A percentile compares a stretch with the other conserved stretches of the same genome.
Evolutionary conservation across 108 stramenopile species (phyloP).

Genomic region (Phaeodactylum tricornutum): DNA sequence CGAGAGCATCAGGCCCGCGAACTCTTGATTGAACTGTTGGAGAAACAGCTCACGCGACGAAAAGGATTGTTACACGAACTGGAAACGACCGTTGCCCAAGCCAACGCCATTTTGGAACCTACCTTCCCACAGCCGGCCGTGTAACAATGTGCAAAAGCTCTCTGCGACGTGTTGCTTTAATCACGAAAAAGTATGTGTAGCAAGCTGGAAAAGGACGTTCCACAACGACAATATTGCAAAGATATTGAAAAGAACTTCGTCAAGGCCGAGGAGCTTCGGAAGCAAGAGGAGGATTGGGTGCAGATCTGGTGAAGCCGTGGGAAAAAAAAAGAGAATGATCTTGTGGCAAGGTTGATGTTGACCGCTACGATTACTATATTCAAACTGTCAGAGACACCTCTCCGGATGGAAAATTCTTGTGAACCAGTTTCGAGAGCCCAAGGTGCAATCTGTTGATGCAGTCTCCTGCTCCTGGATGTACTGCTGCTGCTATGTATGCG

Average conservation of each 20-base stretch:
- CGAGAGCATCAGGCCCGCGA: slow-evolving; percentile 83
- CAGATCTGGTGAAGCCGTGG: slow-evolving; percentile 39
- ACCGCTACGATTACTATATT: slow-evolving; percentile 22
- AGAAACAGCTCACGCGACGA: slow-evolving; percentile 53
- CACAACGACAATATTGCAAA: slow-evolving; percentile 29
- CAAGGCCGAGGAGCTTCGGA: slow-evolving; percentile 27
- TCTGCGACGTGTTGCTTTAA: no score
- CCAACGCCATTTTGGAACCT: slow-evolving; percentile 1
- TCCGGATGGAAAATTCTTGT: slow-evolving; percentile 43
- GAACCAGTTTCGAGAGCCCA: slow-evolving; percentile 30
- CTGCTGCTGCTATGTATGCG: slow-evolving; percentile 56
- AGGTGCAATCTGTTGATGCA: slow-evolving; percentile 36
- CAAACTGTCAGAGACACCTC: slow-evolving; percentile 25
- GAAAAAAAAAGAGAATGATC: slow-evolving; percentile 61
- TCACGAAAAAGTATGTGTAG: no score
- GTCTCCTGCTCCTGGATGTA: slow-evolving; percentile 46
- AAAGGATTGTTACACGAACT: slow-evolving; percentile 31
- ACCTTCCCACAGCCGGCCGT: no score
- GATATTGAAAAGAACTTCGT: slow-evolving; percentile 27
- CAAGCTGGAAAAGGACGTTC: no score
- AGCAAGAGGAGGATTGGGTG: slow-evolving; percentile 39
- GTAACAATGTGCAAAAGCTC: no score
- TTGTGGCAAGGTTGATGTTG: slow-evolving; percentile 48
- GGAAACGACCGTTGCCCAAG: neutral
- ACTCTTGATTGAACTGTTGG: slow-evolving; percentile 57